Conservation (phyloP, 1,139 yeast genomes). For the Sugiyamaella grinbergsii region DNA sequence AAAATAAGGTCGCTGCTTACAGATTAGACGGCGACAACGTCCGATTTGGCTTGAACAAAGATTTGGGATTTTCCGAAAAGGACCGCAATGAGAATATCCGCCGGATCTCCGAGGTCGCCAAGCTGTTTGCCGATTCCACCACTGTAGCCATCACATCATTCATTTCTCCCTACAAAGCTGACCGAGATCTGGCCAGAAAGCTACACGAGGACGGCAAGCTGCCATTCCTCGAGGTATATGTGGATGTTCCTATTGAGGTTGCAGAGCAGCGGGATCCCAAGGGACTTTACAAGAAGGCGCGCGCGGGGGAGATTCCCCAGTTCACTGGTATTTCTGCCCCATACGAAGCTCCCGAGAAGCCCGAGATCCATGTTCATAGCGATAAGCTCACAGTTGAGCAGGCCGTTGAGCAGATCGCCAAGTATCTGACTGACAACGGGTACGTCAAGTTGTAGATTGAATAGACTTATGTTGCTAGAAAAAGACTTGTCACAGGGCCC, state of each 20-base stretch:
- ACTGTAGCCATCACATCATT: constrained; percentile 84
- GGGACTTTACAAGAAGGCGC: constrained; percentile 93
- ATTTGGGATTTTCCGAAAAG: constrained; percentile 85
- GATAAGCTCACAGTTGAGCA: constrained; percentile 74
- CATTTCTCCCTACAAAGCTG: constrained; percentile 85
- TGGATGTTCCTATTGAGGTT: constrained; percentile 88
- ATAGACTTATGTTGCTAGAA: too few relatives aligned
- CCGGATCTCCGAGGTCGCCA: constrained; percentile 91
- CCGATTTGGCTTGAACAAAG: constrained; percentile 92
- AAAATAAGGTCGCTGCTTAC: constrained; percentile 65
- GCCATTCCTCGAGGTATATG: constrained; percentile 86
- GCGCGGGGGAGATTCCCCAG: constrained; percentile 91
- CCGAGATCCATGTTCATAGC: constrained; percentile 82
- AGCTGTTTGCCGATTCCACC: constrained; percentile 88
- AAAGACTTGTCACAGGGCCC: too few relatives aligned
- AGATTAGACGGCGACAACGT: constrained; percentile 94
- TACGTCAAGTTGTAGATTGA: constrained; percentile 16
- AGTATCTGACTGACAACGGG: constrained; percentile 60
- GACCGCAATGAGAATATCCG: constrained; percentile 95
- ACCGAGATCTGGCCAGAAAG: constrained; percentile 82
- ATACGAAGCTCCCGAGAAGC: constrained; percentile 83
- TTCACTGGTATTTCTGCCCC: constrained; percentile 97
- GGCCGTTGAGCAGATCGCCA: constrained; percentile 70
- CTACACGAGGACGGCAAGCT: constrained; percentile 73
- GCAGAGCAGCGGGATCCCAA: constrained; percentile 98